Evolutionary conservation across 1,284 basidiomycete species (phyloP).

Genomic region (Anthracocystis walkeri): DNA sequence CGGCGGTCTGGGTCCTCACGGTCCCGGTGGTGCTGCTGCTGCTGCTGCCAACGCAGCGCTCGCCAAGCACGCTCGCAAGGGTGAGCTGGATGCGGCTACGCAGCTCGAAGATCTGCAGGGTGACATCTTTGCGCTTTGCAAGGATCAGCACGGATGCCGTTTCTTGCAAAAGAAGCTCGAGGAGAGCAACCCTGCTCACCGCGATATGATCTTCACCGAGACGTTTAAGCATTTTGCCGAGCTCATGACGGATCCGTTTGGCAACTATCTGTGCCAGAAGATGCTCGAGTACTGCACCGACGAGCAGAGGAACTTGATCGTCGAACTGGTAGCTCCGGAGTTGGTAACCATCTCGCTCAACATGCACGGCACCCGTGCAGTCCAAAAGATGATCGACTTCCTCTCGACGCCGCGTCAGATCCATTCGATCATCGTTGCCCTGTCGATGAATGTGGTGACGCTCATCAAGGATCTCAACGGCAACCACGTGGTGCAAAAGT

Average conservation of each 20-base stretch:
- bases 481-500: conserved; percentile 99
- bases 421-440: conserved; percentile 93
- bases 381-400: conserved; percentile 99
- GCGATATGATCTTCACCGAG: conserved; percentile 99
- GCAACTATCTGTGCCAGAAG: conserved; percentile 99
- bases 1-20: conserved; percentile 25
- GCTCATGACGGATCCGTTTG: conserved; percentile 99
- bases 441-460: conserved; percentile 97
- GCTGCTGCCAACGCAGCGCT: conserved; percentile 27
- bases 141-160: conserved; percentile 98
- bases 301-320: conserved; percentile 95
- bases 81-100: conserved; percentile 85
- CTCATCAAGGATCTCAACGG: conserved; percentile 99
- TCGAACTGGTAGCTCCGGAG: conserved; percentile 96
- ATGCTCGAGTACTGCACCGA: conserved; percentile 97
- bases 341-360: conserved; percentile 98
- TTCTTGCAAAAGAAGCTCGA: conserved; percentile 99
- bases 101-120: conserved; percentile 94
- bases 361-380: conserved; percentile 99
- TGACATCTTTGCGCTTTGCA: conserved; percentile 90
- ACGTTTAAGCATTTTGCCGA: conserved; percentile 98
- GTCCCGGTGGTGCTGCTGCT: conserved; percentile 3
- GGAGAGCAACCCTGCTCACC: conserved; percentile 80
- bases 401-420: conserved; percentile 79
- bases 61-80: conserved; percentile 74